phyloP scores from a whole-genome alignment of 2,329 filamentous ascomycete species.

The Claviceps monticola region DNA sequence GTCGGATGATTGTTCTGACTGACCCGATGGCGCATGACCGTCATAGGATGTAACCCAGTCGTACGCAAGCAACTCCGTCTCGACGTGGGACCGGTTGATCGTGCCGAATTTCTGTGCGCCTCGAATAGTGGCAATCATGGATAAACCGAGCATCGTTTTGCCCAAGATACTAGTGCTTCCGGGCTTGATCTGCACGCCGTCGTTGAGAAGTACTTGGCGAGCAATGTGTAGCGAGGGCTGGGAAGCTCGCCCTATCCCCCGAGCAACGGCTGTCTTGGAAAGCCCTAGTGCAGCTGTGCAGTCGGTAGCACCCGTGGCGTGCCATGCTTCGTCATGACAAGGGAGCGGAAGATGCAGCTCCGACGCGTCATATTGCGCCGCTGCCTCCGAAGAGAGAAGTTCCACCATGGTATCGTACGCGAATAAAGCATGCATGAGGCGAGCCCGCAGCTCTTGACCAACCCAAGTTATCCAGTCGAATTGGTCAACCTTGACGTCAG shows the following conservation, averaged over 20 bases:
- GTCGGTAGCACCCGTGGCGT: conserved; percentile 42
- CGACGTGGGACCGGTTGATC: not conserved
- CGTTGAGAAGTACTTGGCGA: conserved; percentile 46
- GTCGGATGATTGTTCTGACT: not conserved
- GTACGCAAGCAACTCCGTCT: conserved; percentile 21
- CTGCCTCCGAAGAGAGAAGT: conserved; percentile 55
- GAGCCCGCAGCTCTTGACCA: conserved; percentile 54
- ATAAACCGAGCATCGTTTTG: conserved; percentile 15
- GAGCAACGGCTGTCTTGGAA: conserved; percentile 48
- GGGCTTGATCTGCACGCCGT: conserved; percentile 13
- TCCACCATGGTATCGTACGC: conserved; percentile 50
- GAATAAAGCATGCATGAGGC: conserved; percentile 51
- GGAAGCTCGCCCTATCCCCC: conserved; percentile 28
- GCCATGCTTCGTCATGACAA: conserved; percentile 61
- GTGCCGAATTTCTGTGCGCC: conserved; percentile 18
- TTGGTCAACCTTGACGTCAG: conserved; percentile 15
- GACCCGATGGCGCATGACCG: conserved; percentile 18
- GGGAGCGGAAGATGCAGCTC: conserved; percentile 57
- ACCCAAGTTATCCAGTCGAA: conserved; percentile 51
- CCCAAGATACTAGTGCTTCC: conserved; percentile 1
- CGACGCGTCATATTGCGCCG: conserved; percentile 46
- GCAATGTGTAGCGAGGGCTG: conserved; percentile 49
- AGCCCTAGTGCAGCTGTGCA: conserved; percentile 55
- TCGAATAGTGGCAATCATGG: conserved; percentile 47
- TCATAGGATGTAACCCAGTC: conserved; percentile 49